A percentile compares a stretch with the other conserved stretches of the same genome.
phyloP scores from a whole-genome alignment of 2,329 filamentous ascomycete species.

The Chrysoporthe austroafricana region DNA sequence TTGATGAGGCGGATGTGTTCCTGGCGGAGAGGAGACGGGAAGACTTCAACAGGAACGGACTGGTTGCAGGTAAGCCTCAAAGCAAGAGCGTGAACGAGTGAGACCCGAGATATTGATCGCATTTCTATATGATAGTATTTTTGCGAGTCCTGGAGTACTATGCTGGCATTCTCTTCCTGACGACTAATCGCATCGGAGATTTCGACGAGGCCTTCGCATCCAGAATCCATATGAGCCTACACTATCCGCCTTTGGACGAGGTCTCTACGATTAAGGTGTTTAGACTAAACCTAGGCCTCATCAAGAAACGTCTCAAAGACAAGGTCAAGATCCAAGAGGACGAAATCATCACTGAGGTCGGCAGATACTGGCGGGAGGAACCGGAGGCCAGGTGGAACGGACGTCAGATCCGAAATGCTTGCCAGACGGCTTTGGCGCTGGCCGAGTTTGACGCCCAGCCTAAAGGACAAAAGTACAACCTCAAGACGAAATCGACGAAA shows the following conservation, averaged over 20 bases:
- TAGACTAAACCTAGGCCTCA: slow-evolving; percentile 34
- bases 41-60: slow-evolving; percentile 17
- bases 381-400: slow-evolving; percentile 21
- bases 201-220: slow-evolving; percentile 51
- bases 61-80: slow-evolving; percentile 14
- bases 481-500: not conserved
- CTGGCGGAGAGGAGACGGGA: not conserved
- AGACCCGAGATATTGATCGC: slow-evolving; percentile 1
- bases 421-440: slow-evolving; percentile 18
- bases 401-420: slow-evolving; percentile 26
- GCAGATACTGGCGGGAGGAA: not conserved
- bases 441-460: slow-evolving; percentile 23
- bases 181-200: slow-evolving; percentile 48
- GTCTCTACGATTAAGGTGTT: slow-evolving; percentile 35
- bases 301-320: slow-evolving; percentile 15
- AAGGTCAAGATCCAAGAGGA: slow-evolving; percentile 4
- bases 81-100: not conserved
- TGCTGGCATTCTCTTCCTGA: slow-evolving; percentile 47
- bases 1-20: slow-evolving; percentile 26
- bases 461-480: slow-evolving; percentile 6
- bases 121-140: slow-evolving; percentile 38
- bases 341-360: not conserved
- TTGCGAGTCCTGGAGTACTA: slow-evolving; percentile 47
- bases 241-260: slow-evolving; percentile 37
- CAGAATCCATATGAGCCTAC: slow-evolving; percentile 43